Evolutionary conservation across 2,329 filamentous ascomycete species (phyloP).

Genomic region (Balansia obtecta): DNA sequence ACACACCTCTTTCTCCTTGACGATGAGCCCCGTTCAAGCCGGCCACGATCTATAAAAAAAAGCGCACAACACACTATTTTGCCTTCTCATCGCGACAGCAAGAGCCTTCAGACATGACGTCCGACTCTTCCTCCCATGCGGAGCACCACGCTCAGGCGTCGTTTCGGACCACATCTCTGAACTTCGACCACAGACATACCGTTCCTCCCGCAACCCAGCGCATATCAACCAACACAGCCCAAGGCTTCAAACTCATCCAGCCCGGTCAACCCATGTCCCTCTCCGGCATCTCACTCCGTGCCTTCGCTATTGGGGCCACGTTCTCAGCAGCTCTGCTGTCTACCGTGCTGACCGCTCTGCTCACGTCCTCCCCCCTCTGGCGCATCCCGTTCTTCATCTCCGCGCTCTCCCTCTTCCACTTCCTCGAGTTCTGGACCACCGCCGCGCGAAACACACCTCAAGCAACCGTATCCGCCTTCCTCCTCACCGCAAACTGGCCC

Average conservation of each 20-base stretch:
- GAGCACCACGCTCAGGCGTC: neutral
- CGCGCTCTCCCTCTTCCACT: slow-evolving; percentile 73
- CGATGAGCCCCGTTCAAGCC: neutral
- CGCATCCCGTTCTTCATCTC: slow-evolving; percentile 54
- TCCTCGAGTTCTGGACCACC: slow-evolving; percentile 90
- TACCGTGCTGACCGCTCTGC: slow-evolving; percentile 20
- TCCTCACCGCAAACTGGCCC: slow-evolving; percentile 73
- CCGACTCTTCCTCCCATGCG: neutral
- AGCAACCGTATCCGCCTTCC: slow-evolving; percentile 63
- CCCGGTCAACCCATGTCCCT: slow-evolving; percentile 42
- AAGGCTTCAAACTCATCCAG: slow-evolving; percentile 14
- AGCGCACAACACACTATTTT: neutral
- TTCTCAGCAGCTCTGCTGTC: slow-evolving; percentile 24
- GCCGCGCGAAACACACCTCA: slow-evolving; percentile 68
- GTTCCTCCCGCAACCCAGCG: neutral
- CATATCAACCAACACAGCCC: neutral
- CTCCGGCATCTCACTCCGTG: slow-evolving; percentile 44
- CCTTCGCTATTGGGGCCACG: slow-evolving; percentile 39
- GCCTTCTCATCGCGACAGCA: neutral
- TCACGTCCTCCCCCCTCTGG: slow-evolving; percentile 39
- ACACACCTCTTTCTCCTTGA: no score
- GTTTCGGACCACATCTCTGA: neutral
- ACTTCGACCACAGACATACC: slow-evolving; percentile 4
- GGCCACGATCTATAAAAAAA: neutral
- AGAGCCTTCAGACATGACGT: neutral